Evolutionary conservation across 441 rosid genomes (phyloP).

Genomic region (Euphorbia celastroides): DNA sequence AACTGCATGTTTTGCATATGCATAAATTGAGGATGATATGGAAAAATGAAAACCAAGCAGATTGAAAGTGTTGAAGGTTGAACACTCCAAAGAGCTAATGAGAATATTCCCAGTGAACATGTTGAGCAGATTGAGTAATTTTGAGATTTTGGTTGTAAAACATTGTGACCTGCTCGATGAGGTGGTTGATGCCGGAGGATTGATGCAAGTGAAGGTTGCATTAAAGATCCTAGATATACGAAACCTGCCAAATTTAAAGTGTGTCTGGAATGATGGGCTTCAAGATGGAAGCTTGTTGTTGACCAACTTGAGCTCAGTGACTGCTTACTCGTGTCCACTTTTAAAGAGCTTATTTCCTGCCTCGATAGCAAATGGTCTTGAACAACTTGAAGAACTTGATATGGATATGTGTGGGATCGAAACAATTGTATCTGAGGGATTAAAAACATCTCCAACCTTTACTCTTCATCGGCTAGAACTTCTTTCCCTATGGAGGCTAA

Average conservation of each 20-base stretch:
- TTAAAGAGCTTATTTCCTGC: slow-evolving; percentile 14
- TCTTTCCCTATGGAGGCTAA: neutral
- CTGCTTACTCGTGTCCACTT: neutral
- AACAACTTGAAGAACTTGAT: slow-evolving; percentile 12
- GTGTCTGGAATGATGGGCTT: slow-evolving; percentile 21
- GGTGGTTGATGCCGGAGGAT: slow-evolving; percentile 19
- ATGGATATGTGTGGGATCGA: slow-evolving; percentile 16
- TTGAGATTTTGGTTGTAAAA: neutral
- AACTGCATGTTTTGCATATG: neutral
- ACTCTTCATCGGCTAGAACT: neutral
- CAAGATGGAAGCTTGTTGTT: no score
- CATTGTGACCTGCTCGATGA: slow-evolving; percentile 20
- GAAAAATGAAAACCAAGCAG: slow-evolving; percentile 4
- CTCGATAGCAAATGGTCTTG: slow-evolving; percentile 17
- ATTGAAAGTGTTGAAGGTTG: neutral
- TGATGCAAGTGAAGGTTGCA: no score
- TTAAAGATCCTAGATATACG: neutral
- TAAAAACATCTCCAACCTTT: slow-evolving; percentile 3
- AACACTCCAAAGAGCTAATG: neutral
- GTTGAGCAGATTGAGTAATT: slow-evolving; percentile 4
- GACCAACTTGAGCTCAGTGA: no score
- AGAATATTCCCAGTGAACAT: slow-evolving; percentile 10
- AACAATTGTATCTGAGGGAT: slow-evolving; percentile 13
- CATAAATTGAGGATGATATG: slow-evolving; percentile 20
- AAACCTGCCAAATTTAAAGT: slow-evolving; percentile 21